A percentile compares a stretch with the other conserved stretches of the same genome.
phyloP scores from a whole-genome alignment of 139 green algal genomes.

The Edaphochlamys debaryana region DNA sequence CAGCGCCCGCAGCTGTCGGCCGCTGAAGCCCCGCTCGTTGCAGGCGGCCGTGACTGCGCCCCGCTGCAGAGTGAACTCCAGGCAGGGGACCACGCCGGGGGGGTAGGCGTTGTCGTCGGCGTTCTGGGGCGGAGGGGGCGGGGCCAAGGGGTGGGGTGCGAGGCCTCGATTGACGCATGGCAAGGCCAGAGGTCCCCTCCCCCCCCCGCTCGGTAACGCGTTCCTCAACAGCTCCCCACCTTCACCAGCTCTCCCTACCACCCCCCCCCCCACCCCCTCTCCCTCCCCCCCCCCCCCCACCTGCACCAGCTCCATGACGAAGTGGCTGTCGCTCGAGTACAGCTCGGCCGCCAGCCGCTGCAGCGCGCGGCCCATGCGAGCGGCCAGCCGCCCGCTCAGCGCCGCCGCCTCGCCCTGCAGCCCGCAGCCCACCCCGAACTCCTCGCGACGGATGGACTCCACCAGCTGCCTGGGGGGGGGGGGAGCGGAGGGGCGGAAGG shows the following conservation, averaged over 20 bases:
- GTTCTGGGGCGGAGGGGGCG: slow-evolving; percentile 26
- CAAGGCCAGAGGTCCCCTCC: neutral
- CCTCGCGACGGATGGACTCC: slow-evolving; percentile 42
- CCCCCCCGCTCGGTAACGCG: too few species aligned
- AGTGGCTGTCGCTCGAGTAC: slow-evolving; percentile 66
- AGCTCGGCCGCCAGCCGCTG: slow-evolving; percentile 62
- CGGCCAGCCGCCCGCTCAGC: slow-evolving; percentile 43
- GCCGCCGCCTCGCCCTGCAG: slow-evolving; percentile 6
- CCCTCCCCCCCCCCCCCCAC: neutral
- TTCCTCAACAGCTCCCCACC: too few species aligned
- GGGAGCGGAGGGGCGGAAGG: too few species aligned
- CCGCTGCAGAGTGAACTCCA: slow-evolving; percentile 47
- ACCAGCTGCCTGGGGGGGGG: slow-evolving; percentile 27
- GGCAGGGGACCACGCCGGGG: slow-evolving; percentile 22
- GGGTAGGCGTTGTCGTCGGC: slow-evolving; percentile 64
- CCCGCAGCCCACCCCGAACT: slow-evolving; percentile 42
- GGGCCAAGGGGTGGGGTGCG: neutral
- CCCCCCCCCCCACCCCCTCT: neutral
- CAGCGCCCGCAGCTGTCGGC: slow-evolving; percentile 52
- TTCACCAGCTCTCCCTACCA: too few species aligned
- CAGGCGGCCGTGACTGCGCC: slow-evolving; percentile 27
- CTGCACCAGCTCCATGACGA: slow-evolving; percentile 70
- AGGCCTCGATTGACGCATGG: neutral
- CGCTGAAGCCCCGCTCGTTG: slow-evolving; percentile 53
- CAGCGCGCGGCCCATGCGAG: slow-evolving; percentile 54